Evolutionary conservation across 1,284 basidiomycete species (phyloP).

Genomic region (Bondarzewia mesenterica): DNA sequence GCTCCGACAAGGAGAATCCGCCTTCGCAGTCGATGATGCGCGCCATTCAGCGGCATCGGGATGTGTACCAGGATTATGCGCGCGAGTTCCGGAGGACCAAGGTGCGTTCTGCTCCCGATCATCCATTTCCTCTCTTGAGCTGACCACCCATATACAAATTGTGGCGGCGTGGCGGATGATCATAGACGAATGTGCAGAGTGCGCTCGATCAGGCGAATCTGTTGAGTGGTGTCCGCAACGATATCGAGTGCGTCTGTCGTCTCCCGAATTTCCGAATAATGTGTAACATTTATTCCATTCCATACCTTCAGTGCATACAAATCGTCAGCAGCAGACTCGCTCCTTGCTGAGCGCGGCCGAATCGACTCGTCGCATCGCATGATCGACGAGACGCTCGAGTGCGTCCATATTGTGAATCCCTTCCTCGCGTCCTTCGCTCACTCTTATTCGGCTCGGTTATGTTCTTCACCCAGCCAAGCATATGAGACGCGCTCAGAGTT

Average conservation of each 20-base stretch:
- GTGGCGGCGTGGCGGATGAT: too few relatives aligned
- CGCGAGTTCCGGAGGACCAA: conserved; percentile 81
- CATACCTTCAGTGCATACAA: conserved; percentile 66
- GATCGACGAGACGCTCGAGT: conserved; percentile 92
- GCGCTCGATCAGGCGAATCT: conserved; percentile 85
- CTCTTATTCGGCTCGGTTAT: conserved; percentile 5
- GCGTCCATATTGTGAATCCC: conserved; percentile 22
- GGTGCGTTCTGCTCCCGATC: conserved; percentile 30
- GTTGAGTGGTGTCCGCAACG: conserved; percentile 87
- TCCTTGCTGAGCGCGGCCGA: conserved; percentile 80
- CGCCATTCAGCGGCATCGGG: conserved; percentile 84
- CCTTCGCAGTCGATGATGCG: conserved; percentile 83
- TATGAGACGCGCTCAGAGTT: conserved; percentile 97
- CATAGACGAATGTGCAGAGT: conserved; percentile 70
- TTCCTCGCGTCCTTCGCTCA: not conserved
- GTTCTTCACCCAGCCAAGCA: conserved; percentile 70
- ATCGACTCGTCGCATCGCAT: conserved; percentile 93
- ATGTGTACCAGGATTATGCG: conserved; percentile 83
- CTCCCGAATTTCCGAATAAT: not conserved
- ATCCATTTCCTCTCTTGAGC: not conserved
- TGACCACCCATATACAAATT: too few relatives aligned
- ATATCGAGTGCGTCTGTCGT: conserved; percentile 71
- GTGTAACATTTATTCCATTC: not conserved
- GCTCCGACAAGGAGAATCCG: conserved; percentile 60
- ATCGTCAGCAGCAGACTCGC: conserved; percentile 77